Evolutionary conservation across 73 alveolate species (phyloP).

Genomic region (Paramecium octaurelia): DNA sequence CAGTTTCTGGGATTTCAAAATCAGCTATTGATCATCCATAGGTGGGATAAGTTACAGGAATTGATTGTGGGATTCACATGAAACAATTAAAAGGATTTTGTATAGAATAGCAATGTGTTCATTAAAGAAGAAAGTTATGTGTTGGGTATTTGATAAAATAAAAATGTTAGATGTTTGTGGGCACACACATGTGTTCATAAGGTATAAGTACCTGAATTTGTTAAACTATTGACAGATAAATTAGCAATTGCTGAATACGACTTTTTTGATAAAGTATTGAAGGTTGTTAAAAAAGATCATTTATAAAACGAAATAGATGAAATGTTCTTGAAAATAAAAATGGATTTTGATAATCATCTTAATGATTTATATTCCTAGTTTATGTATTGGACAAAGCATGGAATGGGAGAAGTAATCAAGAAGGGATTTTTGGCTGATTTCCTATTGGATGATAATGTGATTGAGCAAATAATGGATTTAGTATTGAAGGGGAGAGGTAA

Average conservation of each 20-base stretch:
- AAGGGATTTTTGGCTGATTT: slow-evolving; percentile 41
- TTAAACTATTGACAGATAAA: neutral
- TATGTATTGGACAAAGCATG: slow-evolving; percentile 51
- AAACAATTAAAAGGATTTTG: slow-evolving; percentile 46
- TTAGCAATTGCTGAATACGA: slow-evolving; percentile 26
- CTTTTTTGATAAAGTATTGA: slow-evolving; percentile 17
- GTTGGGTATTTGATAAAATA: neutral
- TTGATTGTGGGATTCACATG: slow-evolving; percentile 45
- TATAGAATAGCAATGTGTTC: slow-evolving; percentile 14
- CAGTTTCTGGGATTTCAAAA: neutral
- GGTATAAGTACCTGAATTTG: slow-evolving; percentile 33
- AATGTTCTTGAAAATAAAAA: slow-evolving; percentile 19
- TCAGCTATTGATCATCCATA: neutral
- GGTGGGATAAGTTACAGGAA: slow-evolving; percentile 40
- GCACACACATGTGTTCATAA: slow-evolving; percentile 16
- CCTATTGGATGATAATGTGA: slow-evolving; percentile 38
- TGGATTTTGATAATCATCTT: slow-evolving; percentile 42
- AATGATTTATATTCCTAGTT: slow-evolving; percentile 35
- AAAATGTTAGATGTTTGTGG: slow-evolving; percentile 13
- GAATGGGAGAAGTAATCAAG: slow-evolving; percentile 31
- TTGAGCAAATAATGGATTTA: slow-evolving; percentile 35
- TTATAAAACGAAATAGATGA: slow-evolving; percentile 42
- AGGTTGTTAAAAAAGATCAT: slow-evolving; percentile 46
- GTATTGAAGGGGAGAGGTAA: slow-evolving; percentile 32
- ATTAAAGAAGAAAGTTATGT: slow-evolving; percentile 29